Evolutionary conservation across 805 yeast genomes (phyloP), one percentile per base, ranked within the genome.

Genomic region (Ogataea salicorniae): DNA sequence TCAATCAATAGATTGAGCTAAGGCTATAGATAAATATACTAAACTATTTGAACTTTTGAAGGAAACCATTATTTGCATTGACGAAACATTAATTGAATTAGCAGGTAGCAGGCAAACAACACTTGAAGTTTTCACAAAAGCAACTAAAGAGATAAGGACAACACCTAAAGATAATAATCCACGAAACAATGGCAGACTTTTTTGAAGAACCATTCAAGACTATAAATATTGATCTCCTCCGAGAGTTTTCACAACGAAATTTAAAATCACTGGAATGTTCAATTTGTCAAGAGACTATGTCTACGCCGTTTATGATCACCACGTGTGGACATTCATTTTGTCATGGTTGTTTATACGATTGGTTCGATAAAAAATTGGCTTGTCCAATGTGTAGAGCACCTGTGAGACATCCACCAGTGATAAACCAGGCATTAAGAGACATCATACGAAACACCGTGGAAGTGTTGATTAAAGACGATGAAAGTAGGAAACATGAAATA

Each of bases 271-370:
- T 76, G 36, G 76, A 72, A 50, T 86, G 94, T 59, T 72, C 84
- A 6, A 74, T 86, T 11, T 86, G 94, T 58, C 81, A 83, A 34
- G 92, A 85, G 45, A 65, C 76, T 43, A 80, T 85, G 84, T 75
- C 72, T 52, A 75, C 76, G 2, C 92, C 94, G 2, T 78, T 81
- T 56, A 45, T 57, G 11, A 68, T 79, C 55, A 70, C 81, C 0
- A 62, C 70, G 13, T 86, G 94, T 67, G 92, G 92, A 2, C 94
- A 86, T 60, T 77, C 84, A 31, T 84, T 80, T 55, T 86, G 92
- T 63, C 85, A 85, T 59, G 76, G 69, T 43, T 79, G 92, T 60
- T 60, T 84, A n/a, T 66, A 70, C 17, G 71, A 74, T 22, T 85
- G 94, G 92, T 75, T 84, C 41, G 68, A 68, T 15, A 73, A 68